These are phyloP conservation scores for Leccinum sublutescens DNA, from an alignment of 768 basidiomycete genomes.

Conservation along the genomic window DNA sequence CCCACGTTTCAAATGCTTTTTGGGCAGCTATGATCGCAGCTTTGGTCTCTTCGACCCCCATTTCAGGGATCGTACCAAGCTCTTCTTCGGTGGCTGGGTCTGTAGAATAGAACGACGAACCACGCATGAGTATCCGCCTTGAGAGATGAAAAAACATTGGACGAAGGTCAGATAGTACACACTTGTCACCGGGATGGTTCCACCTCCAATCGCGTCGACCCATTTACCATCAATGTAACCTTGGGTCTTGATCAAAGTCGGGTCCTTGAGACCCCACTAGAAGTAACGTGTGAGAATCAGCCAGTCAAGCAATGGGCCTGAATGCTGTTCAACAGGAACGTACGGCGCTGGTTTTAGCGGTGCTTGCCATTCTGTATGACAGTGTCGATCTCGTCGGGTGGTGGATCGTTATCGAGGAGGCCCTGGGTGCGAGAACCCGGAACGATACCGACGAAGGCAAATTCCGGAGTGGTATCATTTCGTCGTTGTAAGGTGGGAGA, in stretches of 20 bases:
- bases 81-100: slow-evolving; percentile 87
- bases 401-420: slow-evolving; percentile 1
- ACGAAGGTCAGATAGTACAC: slow-evolving; percentile 24
- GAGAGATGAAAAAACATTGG: not conserved
- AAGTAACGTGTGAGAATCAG: not conserved
- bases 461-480: slow-evolving; percentile 16
- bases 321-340: slow-evolving; percentile 20
- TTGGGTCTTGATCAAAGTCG: slow-evolving; percentile 69
- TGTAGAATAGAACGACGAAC: slow-evolving; percentile 28
- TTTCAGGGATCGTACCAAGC: slow-evolving; percentile 86
- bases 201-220: slow-evolving; percentile 75
- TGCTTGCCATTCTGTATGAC: slow-evolving; percentile 55
- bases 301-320: not conserved
- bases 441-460: slow-evolving; percentile 18
- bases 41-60: slow-evolving; percentile 81
- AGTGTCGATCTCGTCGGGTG: slow-evolving; percentile 10
- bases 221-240: slow-evolving; percentile 84
- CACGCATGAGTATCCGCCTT: not conserved
- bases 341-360: slow-evolving; percentile 33
- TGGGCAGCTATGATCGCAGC: slow-evolving; percentile 81
- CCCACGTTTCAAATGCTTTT: slow-evolving; percentile 82
- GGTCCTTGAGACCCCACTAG: slow-evolving; percentile 77
- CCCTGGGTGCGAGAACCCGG: slow-evolving; percentile 19
- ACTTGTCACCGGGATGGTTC: slow-evolving; percentile 77
- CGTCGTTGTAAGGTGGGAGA: not conserved